Conservation (phyloP, 805 yeast genomes). For the Vanderwaltozyma yarrowii region DNA sequence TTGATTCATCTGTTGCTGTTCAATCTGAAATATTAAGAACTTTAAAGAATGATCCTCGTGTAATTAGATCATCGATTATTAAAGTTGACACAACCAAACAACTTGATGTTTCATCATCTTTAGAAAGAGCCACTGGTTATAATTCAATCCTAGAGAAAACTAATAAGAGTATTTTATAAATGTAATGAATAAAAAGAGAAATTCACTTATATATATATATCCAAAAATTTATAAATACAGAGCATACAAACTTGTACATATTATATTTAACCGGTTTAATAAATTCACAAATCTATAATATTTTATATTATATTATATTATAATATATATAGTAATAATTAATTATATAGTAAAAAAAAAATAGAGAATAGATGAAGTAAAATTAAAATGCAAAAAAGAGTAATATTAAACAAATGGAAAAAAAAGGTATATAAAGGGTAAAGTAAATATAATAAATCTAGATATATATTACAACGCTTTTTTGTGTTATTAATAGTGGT, state of each 20-base stretch:
- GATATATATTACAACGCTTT: no score
- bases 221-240: neutral
- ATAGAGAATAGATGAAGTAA: no score
- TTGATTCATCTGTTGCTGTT: conserved; percentile 78
- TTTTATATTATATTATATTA: no score
- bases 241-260: neutral
- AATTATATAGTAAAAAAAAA: no score
- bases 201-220: neutral
- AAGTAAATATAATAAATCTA: no score
- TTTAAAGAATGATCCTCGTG: conserved; percentile 80
- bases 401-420: no score
- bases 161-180: conserved; percentile 1
- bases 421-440: no score
- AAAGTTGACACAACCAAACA: conserved; percentile 46
- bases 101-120: conserved; percentile 48
- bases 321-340: no score
- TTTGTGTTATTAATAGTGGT: no score
- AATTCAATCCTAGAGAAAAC: conserved; percentile 16
- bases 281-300: no score
- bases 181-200: neutral
- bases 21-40: conserved; percentile 79
- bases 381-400: no score
- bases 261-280: no score
- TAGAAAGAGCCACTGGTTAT: conserved; percentile 34
- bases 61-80: conserved; percentile 65